Conservation (phyloP, 2,329 filamentous ascomycete genomes). For the Fusarium marasasianum region DNA sequence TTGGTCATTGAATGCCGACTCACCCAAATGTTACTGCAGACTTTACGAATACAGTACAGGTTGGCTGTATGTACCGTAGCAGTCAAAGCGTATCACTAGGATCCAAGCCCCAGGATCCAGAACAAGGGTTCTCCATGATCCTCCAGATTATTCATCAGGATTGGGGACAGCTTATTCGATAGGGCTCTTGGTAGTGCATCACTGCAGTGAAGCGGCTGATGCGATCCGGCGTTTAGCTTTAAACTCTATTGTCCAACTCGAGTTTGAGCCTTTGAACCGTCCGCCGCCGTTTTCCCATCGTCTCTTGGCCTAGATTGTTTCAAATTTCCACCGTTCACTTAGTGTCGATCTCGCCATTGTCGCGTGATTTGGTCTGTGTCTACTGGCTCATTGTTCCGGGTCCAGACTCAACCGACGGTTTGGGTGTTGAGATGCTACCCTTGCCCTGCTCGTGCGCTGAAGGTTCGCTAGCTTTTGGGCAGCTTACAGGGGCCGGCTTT, state of each 20-base stretch:
- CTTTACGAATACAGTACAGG: background rate
- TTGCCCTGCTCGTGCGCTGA: background rate
- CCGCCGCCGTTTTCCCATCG: background rate
- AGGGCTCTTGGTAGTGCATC: background rate
- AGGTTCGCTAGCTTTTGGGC: background rate
- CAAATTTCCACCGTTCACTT: background rate
- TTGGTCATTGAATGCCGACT: background rate
- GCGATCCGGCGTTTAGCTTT: background rate
- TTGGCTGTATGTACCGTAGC: background rate
- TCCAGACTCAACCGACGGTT: background rate
- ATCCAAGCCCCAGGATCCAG: background rate
- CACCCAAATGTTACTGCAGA: background rate
- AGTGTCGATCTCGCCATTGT: background rate
- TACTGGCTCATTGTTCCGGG: background rate
- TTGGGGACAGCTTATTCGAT: background rate
- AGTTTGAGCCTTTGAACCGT: background rate
- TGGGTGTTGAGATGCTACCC: background rate
- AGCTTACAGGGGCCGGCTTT: background rate
- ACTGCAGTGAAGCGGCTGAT: background rate
- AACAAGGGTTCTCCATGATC: background rate
- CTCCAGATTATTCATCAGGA: background rate
- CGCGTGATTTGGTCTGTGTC: background rate
- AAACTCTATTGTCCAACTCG: constrained; percentile 5
- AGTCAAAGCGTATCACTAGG: background rate
- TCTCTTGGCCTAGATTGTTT: background rate